A percentile compares a stretch with the other conserved stretches of the same genome.
Conservation (phyloP, 768 basidiomycete species). For the Calvatia gigantea region DNA sequence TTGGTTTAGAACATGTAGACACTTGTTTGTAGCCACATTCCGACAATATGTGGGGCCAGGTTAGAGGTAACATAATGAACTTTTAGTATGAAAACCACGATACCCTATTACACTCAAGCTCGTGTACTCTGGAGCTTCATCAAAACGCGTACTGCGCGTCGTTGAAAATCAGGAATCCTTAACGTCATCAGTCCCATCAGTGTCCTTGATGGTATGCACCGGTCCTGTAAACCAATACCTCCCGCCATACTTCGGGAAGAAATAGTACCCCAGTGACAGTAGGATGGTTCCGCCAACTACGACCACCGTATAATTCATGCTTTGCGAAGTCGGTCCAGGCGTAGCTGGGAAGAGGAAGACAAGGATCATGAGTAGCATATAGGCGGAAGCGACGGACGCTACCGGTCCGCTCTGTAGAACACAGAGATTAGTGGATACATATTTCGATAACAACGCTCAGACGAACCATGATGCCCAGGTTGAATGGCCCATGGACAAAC, state of each 20-base stretch:
- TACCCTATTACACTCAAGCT: no score
- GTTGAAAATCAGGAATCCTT: neutral
- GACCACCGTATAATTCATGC: constrained; percentile 74
- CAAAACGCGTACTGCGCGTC: no score
- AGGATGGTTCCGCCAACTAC: constrained; percentile 60
- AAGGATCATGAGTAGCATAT: constrained; percentile 63
- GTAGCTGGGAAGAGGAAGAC: constrained; percentile 65
- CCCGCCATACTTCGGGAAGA: constrained; percentile 69
- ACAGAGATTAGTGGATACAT: neutral
- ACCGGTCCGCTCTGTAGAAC: constrained; percentile 50
- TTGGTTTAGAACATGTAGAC: neutral
- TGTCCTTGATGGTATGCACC: constrained; percentile 34
- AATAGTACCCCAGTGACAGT: constrained; percentile 64
- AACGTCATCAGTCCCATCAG: neutral
- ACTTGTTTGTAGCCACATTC: no score
- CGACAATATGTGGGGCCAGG: no score
- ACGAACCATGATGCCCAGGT: constrained; percentile 35
- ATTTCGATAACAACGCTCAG: neutral
- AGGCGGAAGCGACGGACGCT: constrained; percentile 50
- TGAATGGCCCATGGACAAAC: constrained; percentile 55
- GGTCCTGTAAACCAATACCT: constrained; percentile 72
- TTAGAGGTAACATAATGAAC: no score
- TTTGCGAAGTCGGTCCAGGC: constrained; percentile 36
- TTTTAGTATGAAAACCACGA: no score
- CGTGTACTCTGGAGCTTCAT: no score